Base-by-base conservation (phyloP, 2,329 filamentous ascomycete species). In the Pseudopithomyces chartarum region DNA sequence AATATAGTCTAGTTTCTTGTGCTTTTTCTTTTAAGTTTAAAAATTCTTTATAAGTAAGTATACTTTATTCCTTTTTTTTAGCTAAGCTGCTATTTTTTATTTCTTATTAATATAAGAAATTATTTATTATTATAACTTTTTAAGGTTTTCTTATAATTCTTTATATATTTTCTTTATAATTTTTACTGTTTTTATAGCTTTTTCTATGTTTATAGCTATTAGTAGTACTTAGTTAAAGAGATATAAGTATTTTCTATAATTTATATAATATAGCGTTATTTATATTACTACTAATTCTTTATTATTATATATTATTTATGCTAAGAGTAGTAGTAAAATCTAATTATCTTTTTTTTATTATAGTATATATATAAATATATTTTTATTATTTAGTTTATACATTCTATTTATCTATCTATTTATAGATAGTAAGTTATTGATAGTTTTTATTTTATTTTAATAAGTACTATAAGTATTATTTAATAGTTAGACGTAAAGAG, bases 101-200 rank as follows among this genome's bases (percentile, higher is more conserved):
- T 52, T 52, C 23, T 51, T 39, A 39, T 51, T 51, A 39, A 52
- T 42, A 42, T 52, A n/a, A n/a, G n/a, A n/a, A n/a, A n/a, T n/a
- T n/a, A n/a, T n/a, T n/a, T n/a, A n/a, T n/a, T n/a, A n/a, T n/a
- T n/a, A n/a, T n/a, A n/a, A 13, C 36, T 42, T 32, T 26, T 42
- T 43, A 42, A 52, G 22, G 13, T 26, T n/a, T 43, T 26, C 11
- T 38, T 52, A 34, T 2, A 52, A 15, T 52, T 42, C 15, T 43
- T 52, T 10, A 8, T 42, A 43, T 32, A 43, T 43, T 33, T 42
- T 32, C 32, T 52, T 52, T 19, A 51, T 22, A 39, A 39, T 34
- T 42, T 51, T 22, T 39, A 39, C 26, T 39, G 40, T 51, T 20
- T 23, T 19, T 39, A 2, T 26, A 5, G 22, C 23, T 19, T 17